phyloP scores from a whole-genome alignment of 1,284 basidiomycete species.

The Puccinia hordei region DNA sequence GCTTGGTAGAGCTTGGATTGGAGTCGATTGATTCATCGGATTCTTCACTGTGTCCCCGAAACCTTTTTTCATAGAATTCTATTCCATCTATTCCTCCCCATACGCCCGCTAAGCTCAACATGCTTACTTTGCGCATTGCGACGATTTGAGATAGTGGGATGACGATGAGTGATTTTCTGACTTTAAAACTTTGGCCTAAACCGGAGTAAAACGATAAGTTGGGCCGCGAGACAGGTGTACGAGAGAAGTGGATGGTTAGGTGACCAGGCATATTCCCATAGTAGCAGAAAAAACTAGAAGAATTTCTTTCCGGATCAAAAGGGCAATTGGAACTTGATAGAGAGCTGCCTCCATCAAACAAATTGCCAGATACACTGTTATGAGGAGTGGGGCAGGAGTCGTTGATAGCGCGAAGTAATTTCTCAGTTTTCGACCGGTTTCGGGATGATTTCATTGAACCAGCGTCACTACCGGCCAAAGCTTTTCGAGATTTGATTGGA shows the following conservation, averaged over 20 bases:
- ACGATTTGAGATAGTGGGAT: constrained; percentile 27
- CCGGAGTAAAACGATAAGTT: constrained; percentile 15
- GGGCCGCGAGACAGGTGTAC: neutral
- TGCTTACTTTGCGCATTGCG: constrained; percentile 35
- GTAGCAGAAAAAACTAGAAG: constrained; percentile 35
- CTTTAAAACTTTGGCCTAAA: constrained; percentile 12
- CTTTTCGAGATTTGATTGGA: constrained; percentile 17
- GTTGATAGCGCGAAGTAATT: constrained; percentile 20
- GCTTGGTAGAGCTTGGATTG: neutral
- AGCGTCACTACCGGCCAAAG: neutral
- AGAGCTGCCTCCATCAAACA: neutral
- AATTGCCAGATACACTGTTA: neutral
- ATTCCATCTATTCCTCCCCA: constrained; percentile 50
- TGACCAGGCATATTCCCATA: constrained; percentile 40
- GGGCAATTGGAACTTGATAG: constrained; percentile 8
- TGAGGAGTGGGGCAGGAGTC: neutral
- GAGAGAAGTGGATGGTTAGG: constrained; percentile 28
- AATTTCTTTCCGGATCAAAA: constrained; percentile 8
- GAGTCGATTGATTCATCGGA: neutral
- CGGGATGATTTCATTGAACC: constrained; percentile 3
- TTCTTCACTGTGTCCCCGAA: neutral
- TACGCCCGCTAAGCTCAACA: constrained; percentile 34
- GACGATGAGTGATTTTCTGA: neutral
- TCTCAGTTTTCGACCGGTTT: neutral
- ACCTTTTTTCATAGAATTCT: constrained; percentile 20